These are phyloP conservation scores for Leccinellum luteum DNA, from an alignment of 768 basidiomycete species.

Conservation along the genomic window DNA sequence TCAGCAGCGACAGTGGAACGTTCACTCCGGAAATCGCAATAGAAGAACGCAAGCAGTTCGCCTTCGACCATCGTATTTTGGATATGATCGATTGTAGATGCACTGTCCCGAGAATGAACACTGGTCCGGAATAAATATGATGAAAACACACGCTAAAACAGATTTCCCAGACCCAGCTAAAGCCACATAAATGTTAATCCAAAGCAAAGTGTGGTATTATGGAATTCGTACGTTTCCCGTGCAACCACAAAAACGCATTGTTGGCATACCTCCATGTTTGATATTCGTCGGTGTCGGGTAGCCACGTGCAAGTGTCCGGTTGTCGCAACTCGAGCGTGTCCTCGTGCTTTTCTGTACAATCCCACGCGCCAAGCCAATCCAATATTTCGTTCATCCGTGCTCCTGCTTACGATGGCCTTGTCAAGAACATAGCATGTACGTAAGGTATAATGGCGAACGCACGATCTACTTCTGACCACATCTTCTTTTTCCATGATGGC, in stretches of 20 bases:
- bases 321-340: neutral
- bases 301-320: neutral
- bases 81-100: neutral
- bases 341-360: neutral
- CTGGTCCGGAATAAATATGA: neutral
- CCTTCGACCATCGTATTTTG: neutral
- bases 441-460: neutral
- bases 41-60: neutral
- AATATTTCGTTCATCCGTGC: neutral
- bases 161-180: neutral
- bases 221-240: neutral
- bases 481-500: neutral
- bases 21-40: neutral
- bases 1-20: neutral
- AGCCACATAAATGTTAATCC: neutral
- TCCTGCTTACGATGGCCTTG: neutral
- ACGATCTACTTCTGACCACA: neutral
- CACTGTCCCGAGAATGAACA: neutral
- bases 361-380: neutral
- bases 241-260: neutral
- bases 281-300: neutral
- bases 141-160: neutral
- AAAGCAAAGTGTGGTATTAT: neutral
- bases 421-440: neutral
- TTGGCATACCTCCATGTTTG: neutral